Evolutionary conservation across 768 basidiomycete genomes (phyloP).

Genomic region (Phanerochaete carnosa): DNA sequence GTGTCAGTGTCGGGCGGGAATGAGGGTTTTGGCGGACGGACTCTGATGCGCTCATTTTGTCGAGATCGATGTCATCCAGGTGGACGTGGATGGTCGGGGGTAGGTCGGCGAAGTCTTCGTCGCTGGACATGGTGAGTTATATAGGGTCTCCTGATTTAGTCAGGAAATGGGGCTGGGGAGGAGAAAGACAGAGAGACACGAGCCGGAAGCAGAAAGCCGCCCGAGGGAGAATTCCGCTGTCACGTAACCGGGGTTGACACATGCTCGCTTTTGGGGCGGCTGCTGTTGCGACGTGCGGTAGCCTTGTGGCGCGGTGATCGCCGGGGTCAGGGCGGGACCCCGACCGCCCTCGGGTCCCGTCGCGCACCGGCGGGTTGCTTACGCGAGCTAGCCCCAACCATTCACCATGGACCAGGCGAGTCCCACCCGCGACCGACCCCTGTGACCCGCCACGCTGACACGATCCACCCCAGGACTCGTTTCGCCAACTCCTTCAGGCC

Average conservation of each 20-base stretch:
- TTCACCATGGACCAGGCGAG: conserved; percentile 2
- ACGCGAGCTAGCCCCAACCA: not conserved
- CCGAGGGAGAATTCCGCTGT: not conserved
- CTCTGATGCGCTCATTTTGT: conserved; percentile 8
- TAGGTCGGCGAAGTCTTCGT: not conserved
- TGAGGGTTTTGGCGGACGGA: not conserved
- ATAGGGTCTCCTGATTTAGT: not conserved
- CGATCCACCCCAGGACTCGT: conserved; percentile 46
- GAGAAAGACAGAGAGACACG: not conserved
- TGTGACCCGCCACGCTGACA: not conserved
- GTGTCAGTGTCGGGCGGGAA: not conserved
- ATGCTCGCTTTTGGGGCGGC: not conserved
- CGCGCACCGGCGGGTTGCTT: not conserved
- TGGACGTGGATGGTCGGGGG: conserved; percentile 4
- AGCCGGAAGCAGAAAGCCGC: not conserved
- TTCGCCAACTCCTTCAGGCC: conserved; percentile 46
- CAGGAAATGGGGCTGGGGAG: not conserved
- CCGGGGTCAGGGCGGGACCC: not conserved
- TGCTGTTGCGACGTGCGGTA: not conserved
- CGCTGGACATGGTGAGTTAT: not conserved
- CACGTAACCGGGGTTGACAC: not conserved
- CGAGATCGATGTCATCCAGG: conserved; percentile 3
- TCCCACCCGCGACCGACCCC: not conserved
- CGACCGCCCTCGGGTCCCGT: not conserved
- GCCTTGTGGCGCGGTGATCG: conserved; percentile 1